Conservation (phyloP, 805 yeast genomes). For the Candida broadrunensis region DNA sequence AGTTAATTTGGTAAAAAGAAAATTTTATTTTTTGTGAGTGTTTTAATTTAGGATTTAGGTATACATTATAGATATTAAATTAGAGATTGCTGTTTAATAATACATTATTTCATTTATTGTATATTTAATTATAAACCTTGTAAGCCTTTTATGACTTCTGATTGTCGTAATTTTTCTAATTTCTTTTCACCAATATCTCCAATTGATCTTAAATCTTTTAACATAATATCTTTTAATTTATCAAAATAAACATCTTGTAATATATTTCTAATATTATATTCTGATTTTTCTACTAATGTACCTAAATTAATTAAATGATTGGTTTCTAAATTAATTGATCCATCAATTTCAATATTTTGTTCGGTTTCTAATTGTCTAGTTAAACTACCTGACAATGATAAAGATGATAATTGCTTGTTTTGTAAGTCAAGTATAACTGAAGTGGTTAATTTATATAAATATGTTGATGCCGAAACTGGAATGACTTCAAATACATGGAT, state of each 20-base stretch:
- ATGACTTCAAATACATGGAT: slow-evolving; percentile 86
- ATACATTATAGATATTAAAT: no score
- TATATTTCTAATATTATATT: slow-evolving; percentile 79
- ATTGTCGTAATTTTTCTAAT: slow-evolving; percentile 29
- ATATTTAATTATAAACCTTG: slow-evolving; percentile 22
- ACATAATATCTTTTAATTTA: slow-evolving; percentile 82
- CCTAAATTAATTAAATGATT: slow-evolving; percentile 89
- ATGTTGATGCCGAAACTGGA: slow-evolving; percentile 34
- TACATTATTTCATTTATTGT: no score
- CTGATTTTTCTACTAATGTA: slow-evolving; percentile 79
- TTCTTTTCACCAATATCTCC: slow-evolving; percentile 31
- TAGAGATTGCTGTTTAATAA: no score
- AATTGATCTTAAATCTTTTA: slow-evolving; percentile 40
- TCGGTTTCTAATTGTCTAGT: slow-evolving; percentile 76
- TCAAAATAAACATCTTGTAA: slow-evolving; percentile 94
- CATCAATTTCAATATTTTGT: slow-evolving; percentile 35
- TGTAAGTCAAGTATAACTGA: slow-evolving; percentile 78
- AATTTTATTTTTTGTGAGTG: no score
- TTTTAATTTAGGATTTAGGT: no score
- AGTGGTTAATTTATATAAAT: slow-evolving; percentile 72
- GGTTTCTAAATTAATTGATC: slow-evolving; percentile 40
- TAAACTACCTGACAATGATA: slow-evolving; percentile 67
- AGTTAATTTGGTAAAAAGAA: no score
- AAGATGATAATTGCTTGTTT: slow-evolving; percentile 16
- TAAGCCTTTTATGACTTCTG: slow-evolving; percentile 37